Evolutionary conservation across 202 grass and related monocot genomes (phyloP), one percentile per base, ranked within the genome.

Genomic region (Panicum virgatum): DNA sequence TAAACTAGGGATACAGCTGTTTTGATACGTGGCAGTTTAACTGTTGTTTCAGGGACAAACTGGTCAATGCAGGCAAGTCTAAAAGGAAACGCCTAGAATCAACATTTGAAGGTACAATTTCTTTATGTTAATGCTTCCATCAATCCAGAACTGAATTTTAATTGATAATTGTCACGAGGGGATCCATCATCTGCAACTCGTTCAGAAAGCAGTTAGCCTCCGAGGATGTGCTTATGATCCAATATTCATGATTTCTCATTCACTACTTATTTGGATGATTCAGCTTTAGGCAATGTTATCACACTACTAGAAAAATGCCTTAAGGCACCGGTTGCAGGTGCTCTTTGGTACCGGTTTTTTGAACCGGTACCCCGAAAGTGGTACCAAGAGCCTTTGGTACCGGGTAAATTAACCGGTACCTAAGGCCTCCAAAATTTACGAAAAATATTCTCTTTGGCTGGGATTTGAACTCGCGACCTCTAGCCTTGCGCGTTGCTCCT

Each of bases 21-120:
- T 69, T 47, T 88, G 40, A 88, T 32, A 34, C 39, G 54, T 81
- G 42, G 2, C 70, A 79, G 9, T 82, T 78, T 87, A 78, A 63
- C 56, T 88, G 9, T 70, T 74, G 54, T 91, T 87, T 74, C 83
- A 99, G 96, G 76, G 76, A 81, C 51, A 96, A 96, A 81, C 67
- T 99, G 68, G 58, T 99, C 14, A 80, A 70, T 45, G 78, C 62
- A 79, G 86, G 93, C 50, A 99, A 89, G 80, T 90, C 85, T 56
- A 94, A 96, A 87, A 88, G 89, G 73, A 96, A 92, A 77, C 87
- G 82, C 9, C 25, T 99, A 80, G 93, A 99, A 80, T 96, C 87
- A 83, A 90, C 92, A 89, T 90, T 96, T 77, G 83, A 99, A 87
- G 96, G 96, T 99, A 84, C 16, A 20, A 11, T 76, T 83, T 69